Percentiles rank a stretch among this genome's conserved stretches.
Conservation (phyloP, 495 filamentous ascomycete genomes). For the Neurospora sp. region DNA sequence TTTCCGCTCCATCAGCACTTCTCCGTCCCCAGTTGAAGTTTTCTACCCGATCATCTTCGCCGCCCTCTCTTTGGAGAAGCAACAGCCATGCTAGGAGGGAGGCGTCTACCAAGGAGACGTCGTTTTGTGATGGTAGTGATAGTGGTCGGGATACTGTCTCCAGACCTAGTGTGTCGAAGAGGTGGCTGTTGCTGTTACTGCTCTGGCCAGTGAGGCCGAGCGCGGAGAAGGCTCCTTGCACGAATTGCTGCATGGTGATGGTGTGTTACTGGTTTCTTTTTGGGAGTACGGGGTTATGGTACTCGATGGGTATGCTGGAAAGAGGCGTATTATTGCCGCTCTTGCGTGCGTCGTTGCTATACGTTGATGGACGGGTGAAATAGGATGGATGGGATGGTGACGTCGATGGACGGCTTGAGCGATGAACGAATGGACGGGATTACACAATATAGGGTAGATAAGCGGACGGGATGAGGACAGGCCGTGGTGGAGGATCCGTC, state of each 20-base stretch:
- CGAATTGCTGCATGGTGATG: slow-evolving; percentile 6
- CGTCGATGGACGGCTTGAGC: neutral
- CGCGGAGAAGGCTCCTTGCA: slow-evolving; percentile 3
- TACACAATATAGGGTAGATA: too few relatives aligned
- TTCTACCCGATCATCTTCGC: slow-evolving; percentile 6
- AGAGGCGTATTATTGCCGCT: neutral
- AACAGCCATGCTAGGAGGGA: slow-evolving; percentile 9
- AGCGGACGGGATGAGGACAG: too few relatives aligned
- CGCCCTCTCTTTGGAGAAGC: slow-evolving; percentile 7
- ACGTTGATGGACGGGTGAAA: too few relatives aligned
- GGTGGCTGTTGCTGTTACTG: neutral
- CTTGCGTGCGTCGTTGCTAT: neutral
- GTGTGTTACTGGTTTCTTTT: neutral
- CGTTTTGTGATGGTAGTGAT: neutral
- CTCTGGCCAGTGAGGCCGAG: neutral
- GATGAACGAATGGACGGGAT: neutral
- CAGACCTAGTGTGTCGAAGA: neutral
- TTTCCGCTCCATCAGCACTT: neutral
- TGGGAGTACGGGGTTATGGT: neutral
- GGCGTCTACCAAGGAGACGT: neutral
- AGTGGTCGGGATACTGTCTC: slow-evolving; percentile 2
- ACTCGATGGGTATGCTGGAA: neutral
- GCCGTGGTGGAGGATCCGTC: too few relatives aligned
- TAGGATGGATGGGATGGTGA: too few relatives aligned
- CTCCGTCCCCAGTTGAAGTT: slow-evolving; percentile 7